These are phyloP conservation scores for Candida buenavistaensis DNA, from an alignment of 1,139 yeast genomes.

Conservation along the genomic window DNA sequence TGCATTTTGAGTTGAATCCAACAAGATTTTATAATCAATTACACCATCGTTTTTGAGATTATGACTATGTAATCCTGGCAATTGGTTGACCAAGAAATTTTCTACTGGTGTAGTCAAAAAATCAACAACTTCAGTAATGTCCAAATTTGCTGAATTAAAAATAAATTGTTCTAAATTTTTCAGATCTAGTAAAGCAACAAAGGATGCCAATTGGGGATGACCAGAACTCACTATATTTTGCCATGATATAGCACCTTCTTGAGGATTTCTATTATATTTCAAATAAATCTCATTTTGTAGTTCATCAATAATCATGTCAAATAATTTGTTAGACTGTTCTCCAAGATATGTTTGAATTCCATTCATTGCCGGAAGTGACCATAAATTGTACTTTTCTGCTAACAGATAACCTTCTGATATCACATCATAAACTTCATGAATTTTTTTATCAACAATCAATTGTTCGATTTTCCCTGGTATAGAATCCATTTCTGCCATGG, in stretches of 20 bases:
- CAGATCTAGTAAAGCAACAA: conserved; percentile 39
- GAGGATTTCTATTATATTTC: conserved; percentile 28
- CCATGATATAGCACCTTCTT: conserved; percentile 24
- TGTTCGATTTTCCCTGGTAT: conserved; percentile 68
- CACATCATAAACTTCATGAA: conserved; percentile 65
- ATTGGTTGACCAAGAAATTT: conserved; percentile 29
- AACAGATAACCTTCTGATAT: conserved; percentile 55
- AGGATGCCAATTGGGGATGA: conserved; percentile 36
- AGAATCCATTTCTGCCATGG: conserved; percentile 61
- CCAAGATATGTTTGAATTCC: conserved; percentile 60
- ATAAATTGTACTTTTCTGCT: conserved; percentile 60
- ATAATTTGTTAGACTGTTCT: conserved; percentile 62
- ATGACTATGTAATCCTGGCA: conserved; percentile 34
- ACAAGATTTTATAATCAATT: conserved; percentile 29
- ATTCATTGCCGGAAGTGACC: conserved; percentile 62
- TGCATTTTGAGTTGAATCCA: conserved; percentile 29
- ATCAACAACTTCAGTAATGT: conserved; percentile 51
- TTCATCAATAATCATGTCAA: conserved; percentile 76
- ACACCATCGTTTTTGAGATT: conserved; percentile 19
- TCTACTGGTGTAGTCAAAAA: conserved; percentile 47
- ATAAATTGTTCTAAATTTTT: conserved; percentile 56
- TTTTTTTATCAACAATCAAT: conserved; percentile 64
- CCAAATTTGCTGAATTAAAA: conserved; percentile 58
- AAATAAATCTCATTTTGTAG: conserved; percentile 71
- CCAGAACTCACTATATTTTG: conserved; percentile 26